Evolutionary conservation across 257 asterid genomes (phyloP).

Genomic region (Perilla frutescens): DNA sequence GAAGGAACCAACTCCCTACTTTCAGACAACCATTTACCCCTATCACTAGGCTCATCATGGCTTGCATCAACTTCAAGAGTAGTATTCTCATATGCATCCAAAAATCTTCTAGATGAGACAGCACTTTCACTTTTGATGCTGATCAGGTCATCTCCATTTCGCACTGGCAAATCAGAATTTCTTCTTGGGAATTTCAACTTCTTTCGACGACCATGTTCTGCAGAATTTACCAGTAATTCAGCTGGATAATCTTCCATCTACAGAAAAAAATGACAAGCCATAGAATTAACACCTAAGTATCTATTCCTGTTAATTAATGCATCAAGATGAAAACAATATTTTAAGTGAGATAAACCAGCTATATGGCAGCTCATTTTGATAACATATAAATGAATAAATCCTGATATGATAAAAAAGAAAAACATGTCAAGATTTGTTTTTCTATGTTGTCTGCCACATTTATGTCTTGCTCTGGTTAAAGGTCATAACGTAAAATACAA

Average conservation of each 20-base stretch:
- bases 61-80: constrained; percentile 43
- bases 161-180: constrained; percentile 41
- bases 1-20: constrained; percentile 60
- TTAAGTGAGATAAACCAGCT: constrained; percentile 15
- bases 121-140: constrained; percentile 46
- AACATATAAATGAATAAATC: constrained; percentile 21
- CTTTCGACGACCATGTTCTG: constrained; percentile 46
- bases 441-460: too few relatives aligned
- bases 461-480: background rate
- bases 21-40: constrained; percentile 55
- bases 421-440: constrained; percentile 7
- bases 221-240: constrained; percentile 60
- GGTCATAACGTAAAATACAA: constrained; percentile 6
- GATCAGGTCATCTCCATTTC: constrained; percentile 43
- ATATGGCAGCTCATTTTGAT: constrained; percentile 23
- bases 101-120: constrained; percentile 50
- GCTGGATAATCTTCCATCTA: constrained; percentile 85
- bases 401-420: constrained; percentile 1
- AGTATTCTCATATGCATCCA: constrained; percentile 43
- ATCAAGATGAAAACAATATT: constrained; percentile 16
- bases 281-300: constrained; percentile 38
- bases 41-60: constrained; percentile 47
- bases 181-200: constrained; percentile 52
- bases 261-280: constrained; percentile 38
- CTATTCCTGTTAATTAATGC: constrained; percentile 16